Evolutionary conservation across 1,139 yeast species (phyloP).

Genomic region (Saccharomyces pastorianus): DNA sequence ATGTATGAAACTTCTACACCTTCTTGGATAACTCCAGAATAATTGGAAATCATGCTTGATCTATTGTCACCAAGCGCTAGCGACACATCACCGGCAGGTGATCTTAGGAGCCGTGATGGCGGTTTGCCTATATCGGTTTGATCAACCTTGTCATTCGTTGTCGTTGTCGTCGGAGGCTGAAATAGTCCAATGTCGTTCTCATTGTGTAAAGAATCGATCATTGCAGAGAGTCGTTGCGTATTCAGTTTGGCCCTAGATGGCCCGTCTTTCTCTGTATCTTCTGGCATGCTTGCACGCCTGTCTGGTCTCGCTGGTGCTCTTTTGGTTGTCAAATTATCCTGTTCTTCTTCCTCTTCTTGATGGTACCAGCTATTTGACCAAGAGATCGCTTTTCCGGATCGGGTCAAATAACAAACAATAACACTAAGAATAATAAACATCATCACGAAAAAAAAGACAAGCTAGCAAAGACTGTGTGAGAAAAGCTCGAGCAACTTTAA

Average conservation of each 20-base stretch:
- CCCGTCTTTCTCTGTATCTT: neutral
- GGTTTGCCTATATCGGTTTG: neutral
- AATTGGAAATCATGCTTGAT: slow-evolving; percentile 37
- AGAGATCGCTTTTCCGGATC: neutral
- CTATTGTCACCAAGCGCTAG: slow-evolving; percentile 30
- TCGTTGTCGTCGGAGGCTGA: neutral
- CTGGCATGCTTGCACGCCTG: neutral
- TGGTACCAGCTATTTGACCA: neutral
- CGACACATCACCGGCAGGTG: slow-evolving; percentile 10
- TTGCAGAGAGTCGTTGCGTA: slow-evolving; percentile 25
- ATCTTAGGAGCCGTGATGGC: slow-evolving; percentile 1
- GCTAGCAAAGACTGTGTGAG: neutral
- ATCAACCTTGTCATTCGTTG: neutral
- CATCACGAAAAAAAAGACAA: neutral
- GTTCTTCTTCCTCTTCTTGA: neutral
- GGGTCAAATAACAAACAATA: neutral
- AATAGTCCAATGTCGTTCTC: slow-evolving; percentile 10
- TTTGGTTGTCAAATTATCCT: neutral
- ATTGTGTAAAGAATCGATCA: slow-evolving; percentile 25
- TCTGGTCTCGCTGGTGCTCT: neutral
- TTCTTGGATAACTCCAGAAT: slow-evolving; percentile 41
- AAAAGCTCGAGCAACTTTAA: neutral
- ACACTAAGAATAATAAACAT: neutral
- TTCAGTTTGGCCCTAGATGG: slow-evolving; percentile 6
- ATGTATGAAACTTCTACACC: slow-evolving; percentile 38